A percentile compares a stretch with the other conserved stretches of the same genome.
Conservation (phyloP, 805 yeast species). For the Lipomyces yamanashiensis region DNA sequence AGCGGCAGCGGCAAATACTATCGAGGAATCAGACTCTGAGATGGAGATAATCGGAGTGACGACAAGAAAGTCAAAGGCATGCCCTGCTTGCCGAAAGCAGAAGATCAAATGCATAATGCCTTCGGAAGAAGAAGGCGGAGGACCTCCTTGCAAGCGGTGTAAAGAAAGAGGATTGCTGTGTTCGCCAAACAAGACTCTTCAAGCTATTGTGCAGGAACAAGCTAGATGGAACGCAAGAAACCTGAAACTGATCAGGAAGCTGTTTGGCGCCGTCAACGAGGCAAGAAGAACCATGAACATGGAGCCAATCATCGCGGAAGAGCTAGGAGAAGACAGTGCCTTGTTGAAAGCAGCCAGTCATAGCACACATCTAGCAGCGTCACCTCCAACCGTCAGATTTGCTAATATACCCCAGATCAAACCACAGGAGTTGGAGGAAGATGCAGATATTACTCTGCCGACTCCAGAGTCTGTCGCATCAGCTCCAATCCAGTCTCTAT, state of each 20-base stretch:
- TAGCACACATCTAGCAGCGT: background rate
- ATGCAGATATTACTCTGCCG: conserved; percentile 2
- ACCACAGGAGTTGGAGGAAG: conserved; percentile 1
- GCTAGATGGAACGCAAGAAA: conserved; percentile 25
- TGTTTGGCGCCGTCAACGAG: conserved; percentile 5
- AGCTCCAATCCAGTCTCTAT: conserved; percentile 29
- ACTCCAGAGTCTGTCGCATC: conserved; percentile 26
- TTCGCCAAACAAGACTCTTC: conserved; percentile 27
- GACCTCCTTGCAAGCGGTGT: conserved; percentile 31
- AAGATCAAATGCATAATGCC: conserved; percentile 32
- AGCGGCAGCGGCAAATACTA: conserved; percentile 2
- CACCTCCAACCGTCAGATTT: background rate
- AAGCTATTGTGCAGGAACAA: conserved; percentile 24
- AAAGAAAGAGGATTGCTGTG: conserved; percentile 25
- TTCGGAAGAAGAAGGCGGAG: conserved; percentile 18
- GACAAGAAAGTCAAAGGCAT: conserved; percentile 32
- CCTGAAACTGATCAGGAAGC: conserved; percentile 7
- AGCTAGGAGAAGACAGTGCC: conserved; percentile 1
- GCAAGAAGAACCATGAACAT: background rate
- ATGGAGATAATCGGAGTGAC: conserved; percentile 22
- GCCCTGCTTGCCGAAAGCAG: conserved; percentile 33
- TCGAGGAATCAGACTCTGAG: conserved; percentile 9
- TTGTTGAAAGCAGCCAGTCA: background rate
- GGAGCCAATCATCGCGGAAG: conserved; percentile 7
- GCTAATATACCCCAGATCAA: background rate